A percentile compares a stretch with the other conserved stretches of the same genome.
phyloP scores from a whole-genome alignment of 257 asterid species.

The Solanum tacnaense region DNA sequence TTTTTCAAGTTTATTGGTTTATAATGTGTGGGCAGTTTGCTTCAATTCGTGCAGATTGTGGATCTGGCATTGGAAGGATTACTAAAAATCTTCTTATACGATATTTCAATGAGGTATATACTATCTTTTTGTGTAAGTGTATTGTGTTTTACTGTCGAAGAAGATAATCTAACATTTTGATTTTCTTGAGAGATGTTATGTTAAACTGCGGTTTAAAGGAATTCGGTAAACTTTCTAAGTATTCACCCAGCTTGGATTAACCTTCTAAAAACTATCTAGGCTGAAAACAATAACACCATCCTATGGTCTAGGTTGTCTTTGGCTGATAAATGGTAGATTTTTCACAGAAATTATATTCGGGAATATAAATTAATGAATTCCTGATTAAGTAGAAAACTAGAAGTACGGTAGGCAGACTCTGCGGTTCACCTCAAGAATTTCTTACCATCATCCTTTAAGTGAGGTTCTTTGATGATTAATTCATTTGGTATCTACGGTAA shows the following conservation, averaged over 20 bases:
- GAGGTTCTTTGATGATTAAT: background rate
- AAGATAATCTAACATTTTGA: background rate
- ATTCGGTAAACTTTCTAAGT: background rate
- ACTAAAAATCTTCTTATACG: conserved; percentile 76
- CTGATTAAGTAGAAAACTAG: background rate
- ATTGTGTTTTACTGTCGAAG: background rate
- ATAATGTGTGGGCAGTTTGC: conserved; percentile 7
- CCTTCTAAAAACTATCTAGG: background rate
- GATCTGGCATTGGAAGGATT: conserved; percentile 91
- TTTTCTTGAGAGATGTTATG: background rate
- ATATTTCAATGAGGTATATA: conserved; percentile 69
- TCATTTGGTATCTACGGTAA: background rate
- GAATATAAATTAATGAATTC: background rate
- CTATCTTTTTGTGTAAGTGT: background rate
- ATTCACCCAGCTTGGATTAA: background rate
- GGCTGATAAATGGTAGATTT: background rate
- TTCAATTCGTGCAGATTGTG: conserved; percentile 61
- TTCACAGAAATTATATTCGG: background rate
- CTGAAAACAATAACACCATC: background rate
- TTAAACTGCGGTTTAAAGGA: background rate
- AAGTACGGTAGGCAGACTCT: background rate
- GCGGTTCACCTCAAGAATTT: background rate
- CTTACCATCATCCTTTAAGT: background rate
- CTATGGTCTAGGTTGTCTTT: background rate
- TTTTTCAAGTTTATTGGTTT: background rate